phyloP scores from a whole-genome alignment of 768 basidiomycete genomes.

The Nevesoporus exiguus region DNA sequence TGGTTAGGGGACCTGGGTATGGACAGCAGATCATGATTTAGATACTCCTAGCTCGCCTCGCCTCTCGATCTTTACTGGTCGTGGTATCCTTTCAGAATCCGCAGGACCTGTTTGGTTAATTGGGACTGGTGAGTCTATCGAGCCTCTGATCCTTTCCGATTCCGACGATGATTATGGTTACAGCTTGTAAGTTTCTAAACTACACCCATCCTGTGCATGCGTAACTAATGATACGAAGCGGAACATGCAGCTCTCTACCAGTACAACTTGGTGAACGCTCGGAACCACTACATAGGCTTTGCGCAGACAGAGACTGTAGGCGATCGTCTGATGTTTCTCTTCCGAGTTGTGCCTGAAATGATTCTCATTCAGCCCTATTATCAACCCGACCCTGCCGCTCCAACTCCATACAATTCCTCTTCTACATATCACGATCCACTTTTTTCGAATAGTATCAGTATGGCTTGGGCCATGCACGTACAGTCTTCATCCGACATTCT shows the following conservation, averaged over 20 bases:
- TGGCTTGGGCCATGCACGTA: slow-evolving; percentile 16
- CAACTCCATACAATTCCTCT: slow-evolving; percentile 39
- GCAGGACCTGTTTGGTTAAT: slow-evolving; percentile 80
- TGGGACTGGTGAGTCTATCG: slow-evolving; percentile 45
- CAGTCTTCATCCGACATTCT: slow-evolving; percentile 39
- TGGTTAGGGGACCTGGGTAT: slow-evolving; percentile 68
- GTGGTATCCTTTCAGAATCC: slow-evolving; percentile 72
- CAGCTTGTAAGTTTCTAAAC: slow-evolving; percentile 20
- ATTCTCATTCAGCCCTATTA: slow-evolving; percentile 40
- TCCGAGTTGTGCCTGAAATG: background rate
- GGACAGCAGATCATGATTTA: slow-evolving; percentile 67
- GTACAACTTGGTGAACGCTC: slow-evolving; percentile 42
- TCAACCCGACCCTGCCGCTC: slow-evolving; percentile 44
- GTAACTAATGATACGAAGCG: slow-evolving; percentile 20
- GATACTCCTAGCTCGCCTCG: slow-evolving; percentile 55
- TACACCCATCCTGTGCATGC: background rate
- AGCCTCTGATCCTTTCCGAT: background rate
- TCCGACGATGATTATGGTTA: background rate
- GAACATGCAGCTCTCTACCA: slow-evolving; percentile 50
- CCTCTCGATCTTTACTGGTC: slow-evolving; percentile 56
- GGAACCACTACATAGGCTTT: slow-evolving; percentile 47
- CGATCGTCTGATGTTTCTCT: background rate
- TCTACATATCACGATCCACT: slow-evolving; percentile 39
- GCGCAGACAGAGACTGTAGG: slow-evolving; percentile 50
- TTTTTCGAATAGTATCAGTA: slow-evolving; percentile 11